A percentile compares a stretch with the other conserved stretches of the same genome.
These are phyloP conservation scores for Discostella pseudostelligera DNA, from an alignment of 108 stramenopile genomes.

Conservation along the genomic window DNA sequence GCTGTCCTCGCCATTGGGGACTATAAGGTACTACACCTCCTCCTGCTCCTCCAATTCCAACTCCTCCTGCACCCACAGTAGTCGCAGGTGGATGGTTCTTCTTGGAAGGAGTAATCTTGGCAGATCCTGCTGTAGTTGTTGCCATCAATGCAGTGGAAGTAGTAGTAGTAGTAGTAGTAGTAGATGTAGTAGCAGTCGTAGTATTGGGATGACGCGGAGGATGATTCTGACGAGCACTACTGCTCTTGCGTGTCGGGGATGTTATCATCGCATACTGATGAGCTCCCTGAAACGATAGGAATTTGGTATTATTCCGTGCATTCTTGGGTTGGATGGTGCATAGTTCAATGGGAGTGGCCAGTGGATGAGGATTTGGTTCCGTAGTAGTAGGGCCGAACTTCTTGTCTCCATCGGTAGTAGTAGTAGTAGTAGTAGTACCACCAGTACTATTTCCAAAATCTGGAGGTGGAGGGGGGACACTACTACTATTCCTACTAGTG, in stretches of 20 bases:
- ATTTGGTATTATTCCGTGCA: slow-evolving; percentile 10
- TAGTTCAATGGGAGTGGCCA: slow-evolving; percentile 29
- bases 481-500: too few species aligned
- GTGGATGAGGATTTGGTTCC: not conserved
- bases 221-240: slow-evolving; percentile 1
- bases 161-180: too few species aligned
- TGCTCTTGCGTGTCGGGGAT: slow-evolving; percentile 7
- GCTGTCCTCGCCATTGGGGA: slow-evolving; percentile 13
- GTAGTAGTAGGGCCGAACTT: not conserved
- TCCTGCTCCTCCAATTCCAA: not conserved
- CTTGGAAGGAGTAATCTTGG: not conserved
- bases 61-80: not conserved
- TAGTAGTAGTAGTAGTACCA: not conserved
- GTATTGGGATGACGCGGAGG: not conserved
- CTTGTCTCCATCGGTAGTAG: not conserved
- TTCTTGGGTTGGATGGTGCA: not conserved
- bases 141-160: too few species aligned
- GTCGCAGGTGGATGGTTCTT: too few species aligned
- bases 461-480: not conserved
- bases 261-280: slow-evolving; percentile 25
- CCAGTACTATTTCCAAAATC: not conserved
- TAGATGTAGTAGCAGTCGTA: too few species aligned
- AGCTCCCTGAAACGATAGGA: slow-evolving; percentile 33
- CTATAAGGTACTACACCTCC: slow-evolving; percentile 6
- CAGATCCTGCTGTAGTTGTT: too few species aligned